Percentiles rank a stretch among this genome's conserved stretches.
These are phyloP conservation scores for Trichoderma gamsii DNA, from an alignment of 495 filamentous ascomycete species.

Conservation along the genomic window DNA sequence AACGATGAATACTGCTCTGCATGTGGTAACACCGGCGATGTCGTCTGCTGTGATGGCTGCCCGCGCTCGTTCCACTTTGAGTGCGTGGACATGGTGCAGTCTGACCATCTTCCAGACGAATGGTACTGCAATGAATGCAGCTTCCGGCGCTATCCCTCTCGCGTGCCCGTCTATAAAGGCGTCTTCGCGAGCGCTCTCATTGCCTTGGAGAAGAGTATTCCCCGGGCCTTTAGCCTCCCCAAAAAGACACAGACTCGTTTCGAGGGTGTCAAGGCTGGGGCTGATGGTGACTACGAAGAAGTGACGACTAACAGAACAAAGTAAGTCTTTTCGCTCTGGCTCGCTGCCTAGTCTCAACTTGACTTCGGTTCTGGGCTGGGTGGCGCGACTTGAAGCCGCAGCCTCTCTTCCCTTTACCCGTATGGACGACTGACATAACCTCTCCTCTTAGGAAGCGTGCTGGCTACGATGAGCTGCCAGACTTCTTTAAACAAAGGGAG, in stretches of 20 bases:
- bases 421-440: constrained; percentile 22
- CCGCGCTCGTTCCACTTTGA: constrained; percentile 76
- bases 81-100: constrained; percentile 65
- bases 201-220: constrained; percentile 56
- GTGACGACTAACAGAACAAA: constrained; percentile 27
- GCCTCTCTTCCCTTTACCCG: constrained; percentile 19
- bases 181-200: constrained; percentile 55
- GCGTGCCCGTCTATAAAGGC: constrained; percentile 34
- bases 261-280: constrained; percentile 62
- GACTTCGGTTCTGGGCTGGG: constrained; percentile 14
- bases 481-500: constrained; percentile 60
- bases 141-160: constrained; percentile 28
- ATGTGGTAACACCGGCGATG: constrained; percentile 72
- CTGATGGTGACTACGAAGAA: constrained; percentile 77
- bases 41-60: constrained; percentile 92
- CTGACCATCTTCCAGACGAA: constrained; percentile 59
- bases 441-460: constrained; percentile 42
- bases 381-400: constrained; percentile 18
- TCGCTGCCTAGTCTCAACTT: neutral
- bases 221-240: constrained; percentile 69
- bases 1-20: constrained; percentile 84
- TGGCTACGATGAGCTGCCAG: constrained; percentile 57
- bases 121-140: constrained; percentile 82
- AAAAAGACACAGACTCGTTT: constrained; percentile 62
- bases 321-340: constrained; percentile 17